These are phyloP conservation scores for Nigrospora osmanthi DNA, from an alignment of 2,329 filamentous ascomycete species.

Conservation along the genomic window DNA sequence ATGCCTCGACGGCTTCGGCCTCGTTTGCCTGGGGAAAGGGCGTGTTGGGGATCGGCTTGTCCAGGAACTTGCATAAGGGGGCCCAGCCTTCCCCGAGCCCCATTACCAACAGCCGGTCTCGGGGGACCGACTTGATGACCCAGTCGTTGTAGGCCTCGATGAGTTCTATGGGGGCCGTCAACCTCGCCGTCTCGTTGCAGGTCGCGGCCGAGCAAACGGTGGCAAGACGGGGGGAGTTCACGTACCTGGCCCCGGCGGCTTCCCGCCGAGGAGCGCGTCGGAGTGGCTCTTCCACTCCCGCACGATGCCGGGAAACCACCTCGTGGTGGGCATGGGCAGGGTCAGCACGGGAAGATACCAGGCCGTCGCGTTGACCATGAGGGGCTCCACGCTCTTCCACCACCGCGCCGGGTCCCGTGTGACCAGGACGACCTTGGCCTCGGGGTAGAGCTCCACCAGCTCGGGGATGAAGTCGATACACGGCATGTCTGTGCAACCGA, in stretches of 20 bases:
- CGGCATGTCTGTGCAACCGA: constrained; percentile 9
- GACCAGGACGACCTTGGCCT: not conserved
- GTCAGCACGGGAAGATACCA: constrained; percentile 4
- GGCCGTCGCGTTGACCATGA: constrained; percentile 7
- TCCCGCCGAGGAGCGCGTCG: no score
- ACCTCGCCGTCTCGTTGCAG: no score
- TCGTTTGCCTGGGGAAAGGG: constrained; percentile 21
- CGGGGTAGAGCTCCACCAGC: not conserved
- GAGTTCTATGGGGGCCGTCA: not conserved
- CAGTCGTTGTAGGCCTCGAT: constrained; percentile 1
- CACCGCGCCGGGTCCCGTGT: constrained; percentile 5
- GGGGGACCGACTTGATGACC: constrained; percentile 2
- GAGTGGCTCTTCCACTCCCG: no score
- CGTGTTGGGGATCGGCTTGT: constrained; percentile 17
- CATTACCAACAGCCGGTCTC: constrained; percentile 10
- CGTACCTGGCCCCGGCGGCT: no score
- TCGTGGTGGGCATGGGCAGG: constrained; percentile 8
- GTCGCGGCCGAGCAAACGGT: no score
- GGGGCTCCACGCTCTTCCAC: constrained; percentile 11
- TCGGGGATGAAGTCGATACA: not conserved
- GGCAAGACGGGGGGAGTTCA: no score
- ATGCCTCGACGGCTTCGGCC: constrained; percentile 5
- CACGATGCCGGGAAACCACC: constrained; percentile 3
- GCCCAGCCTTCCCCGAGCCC: constrained; percentile 22
- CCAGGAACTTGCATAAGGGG: constrained; percentile 22